phyloP scores from a whole-genome alignment of 2,329 filamentous ascomycete species.

The Fusarium sp. region DNA sequence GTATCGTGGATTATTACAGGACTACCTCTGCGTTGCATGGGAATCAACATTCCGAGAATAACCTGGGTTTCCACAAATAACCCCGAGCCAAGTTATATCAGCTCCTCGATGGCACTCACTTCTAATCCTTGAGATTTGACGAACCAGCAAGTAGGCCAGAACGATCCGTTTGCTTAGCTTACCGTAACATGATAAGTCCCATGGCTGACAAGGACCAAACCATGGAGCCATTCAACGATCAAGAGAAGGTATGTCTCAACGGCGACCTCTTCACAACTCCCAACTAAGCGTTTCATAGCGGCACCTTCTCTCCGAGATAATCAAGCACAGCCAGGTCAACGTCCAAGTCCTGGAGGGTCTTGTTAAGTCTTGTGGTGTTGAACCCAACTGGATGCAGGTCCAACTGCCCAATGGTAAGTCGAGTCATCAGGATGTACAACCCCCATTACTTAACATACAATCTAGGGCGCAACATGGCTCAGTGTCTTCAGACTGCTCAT shows the following conservation, averaged over 20 bases:
- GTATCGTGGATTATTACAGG: neutral
- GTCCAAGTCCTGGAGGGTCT: slow-evolving; percentile 61
- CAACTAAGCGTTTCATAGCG: slow-evolving; percentile 56
- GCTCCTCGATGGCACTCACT: slow-evolving; percentile 1
- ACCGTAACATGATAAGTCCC: too few relatives aligned
- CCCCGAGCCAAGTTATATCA: too few relatives aligned
- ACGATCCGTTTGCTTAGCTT: neutral
- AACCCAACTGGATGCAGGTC: slow-evolving; percentile 62
- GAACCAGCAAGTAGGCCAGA: neutral
- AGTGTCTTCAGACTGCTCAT: slow-evolving; percentile 59
- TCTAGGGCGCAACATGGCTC: slow-evolving; percentile 61
- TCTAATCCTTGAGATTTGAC: slow-evolving; percentile 3
- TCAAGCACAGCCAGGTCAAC: slow-evolving; percentile 67
- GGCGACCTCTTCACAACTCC: too few relatives aligned
- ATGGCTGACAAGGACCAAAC: slow-evolving; percentile 9
- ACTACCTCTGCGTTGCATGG: neutral
- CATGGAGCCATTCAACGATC: slow-evolving; percentile 58
- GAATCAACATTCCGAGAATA: neutral
- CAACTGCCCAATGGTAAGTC: slow-evolving; percentile 61
- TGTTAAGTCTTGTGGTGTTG: slow-evolving; percentile 57
- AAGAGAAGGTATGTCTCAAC: slow-evolving; percentile 62
- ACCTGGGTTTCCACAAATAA: too few relatives aligned
- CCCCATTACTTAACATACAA: slow-evolving; percentile 1
- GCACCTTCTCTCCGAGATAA: slow-evolving; percentile 69
- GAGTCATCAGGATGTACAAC: neutral